Base-by-base conservation (phyloP, 2,329 filamentous ascomycete species). In the Orbilia ellipsospora region DNA sequence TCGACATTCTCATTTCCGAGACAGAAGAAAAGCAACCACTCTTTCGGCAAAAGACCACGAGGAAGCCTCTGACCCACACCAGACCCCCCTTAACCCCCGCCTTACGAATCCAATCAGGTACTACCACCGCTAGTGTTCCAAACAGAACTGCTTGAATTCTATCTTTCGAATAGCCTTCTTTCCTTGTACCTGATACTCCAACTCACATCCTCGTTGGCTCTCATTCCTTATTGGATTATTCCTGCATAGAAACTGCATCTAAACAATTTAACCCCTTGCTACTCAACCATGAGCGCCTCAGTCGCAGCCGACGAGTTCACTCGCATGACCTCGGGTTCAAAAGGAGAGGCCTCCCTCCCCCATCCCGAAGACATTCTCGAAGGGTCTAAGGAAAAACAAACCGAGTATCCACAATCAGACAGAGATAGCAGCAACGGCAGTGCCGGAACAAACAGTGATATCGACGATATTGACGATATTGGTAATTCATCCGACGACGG, bases 351-450 rank as follows among this genome's bases (percentile, higher is more conserved):
- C 66, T 76, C 77, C 76, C 78, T 66, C 64, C 77, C 72, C 67
- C 79, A 80, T 75, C 79, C 78, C 13, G 79, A 80, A 65, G 79
- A 80, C 76, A 65, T 77, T 66, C 68, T 70, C 45, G 70, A 75
- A 77, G 55, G 44, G 40, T 66, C 65, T 50, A 65, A 66, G 60
- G 60, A 59, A 68, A 77, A 72, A 66, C 67, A 72, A 36, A 51
- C 66, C 62, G 57, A 66, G 18, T 70, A 69, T 61, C 52, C 64
- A 56, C 64, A 69, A 45, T 64, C 64, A 66, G 69, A 65, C 63
- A 72, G 66, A 69, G 57, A 64, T 57, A 74, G 51, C 65, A 77
- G 59, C 67, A 65, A 64, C 73, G 73, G 77, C 67, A 77, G 72
- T 59, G 72, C 77, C 56, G 69, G 61, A 74, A 59, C 73, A 51